phyloP scores from a whole-genome alignment of 78 protist species.

The Dictyostelium citrinum region DNA sequence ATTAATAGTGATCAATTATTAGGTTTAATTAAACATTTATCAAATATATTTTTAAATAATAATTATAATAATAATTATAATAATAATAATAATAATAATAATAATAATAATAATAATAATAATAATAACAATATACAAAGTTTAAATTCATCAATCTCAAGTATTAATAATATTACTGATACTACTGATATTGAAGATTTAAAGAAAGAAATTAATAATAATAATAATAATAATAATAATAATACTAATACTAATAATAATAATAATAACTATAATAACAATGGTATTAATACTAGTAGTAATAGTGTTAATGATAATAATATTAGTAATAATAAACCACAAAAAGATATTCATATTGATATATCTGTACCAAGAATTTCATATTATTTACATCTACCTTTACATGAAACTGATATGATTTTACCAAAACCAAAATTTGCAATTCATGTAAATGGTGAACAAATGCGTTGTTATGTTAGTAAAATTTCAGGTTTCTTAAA shows the following conservation, averaged over 20 bases:
- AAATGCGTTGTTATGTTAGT: constrained; percentile 15
- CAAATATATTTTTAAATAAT: constrained; percentile 5
- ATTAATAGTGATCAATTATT: neutral
- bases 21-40: constrained; percentile 12
- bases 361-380: neutral
- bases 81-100: neutral
- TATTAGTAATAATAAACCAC: neutral
- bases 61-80: neutral
- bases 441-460: constrained; percentile 9
- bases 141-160: neutral
- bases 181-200: neutral
- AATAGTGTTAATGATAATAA: neutral
- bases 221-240: neutral
- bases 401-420: neutral
- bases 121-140: too few relatives aligned
- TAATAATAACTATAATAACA: neutral
- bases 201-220: neutral
- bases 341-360: neutral
- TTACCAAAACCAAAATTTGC: constrained; percentile 16
- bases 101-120: neutral
- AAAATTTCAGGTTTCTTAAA: neutral
- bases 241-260: too few relatives aligned
- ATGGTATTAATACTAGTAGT: neutral
- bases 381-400: constrained; percentile 8
- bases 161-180: neutral